Base-by-base conservation (phyloP, 1,284 basidiomycete species). In the Ganoderma boninense region DNA sequence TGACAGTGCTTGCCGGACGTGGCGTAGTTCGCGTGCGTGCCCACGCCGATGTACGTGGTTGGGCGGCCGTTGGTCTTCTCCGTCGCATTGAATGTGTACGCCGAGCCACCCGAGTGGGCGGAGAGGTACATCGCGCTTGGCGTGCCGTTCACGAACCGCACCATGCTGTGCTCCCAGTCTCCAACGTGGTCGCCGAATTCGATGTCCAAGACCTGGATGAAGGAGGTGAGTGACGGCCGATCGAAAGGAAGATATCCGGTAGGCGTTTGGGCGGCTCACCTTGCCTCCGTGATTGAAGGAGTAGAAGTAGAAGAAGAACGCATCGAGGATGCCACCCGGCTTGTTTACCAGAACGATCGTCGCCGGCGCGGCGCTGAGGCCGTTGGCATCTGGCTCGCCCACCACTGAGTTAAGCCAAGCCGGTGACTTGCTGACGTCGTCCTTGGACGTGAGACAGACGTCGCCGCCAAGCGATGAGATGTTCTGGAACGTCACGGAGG, bases 231-330 rank as follows among this genome's bases (percentile, higher is more conserved):
- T 32, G 54, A 26, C 23, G 11, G 23, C 14, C 10, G 23, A 52
- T 52, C 11, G 23, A 52, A 35, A 35, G 54, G 13, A 57, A 10
- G 29, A 57, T 57, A 57, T 52, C 49, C 26, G 29, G 29, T 35
- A 57, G 29, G 54, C 18, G 14, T 35, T 57, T 18, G 16, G 13
- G 14, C 11, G n/a, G 43, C 74, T 60, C 35, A 78, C 78, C 59
- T 66, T 71, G 18, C 75, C 75, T 52, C 79, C 81, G 38, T 77
- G 71, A 64, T 82, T 77, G 70, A 74, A 82, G 2, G 79, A 78
- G 67, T 78, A 79, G 71, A 80, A 80, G 69, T 79, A 86, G 77
- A 84, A 84, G 75, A 82, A 83, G 76, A 84, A 84, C 61, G 80
- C 81, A 46, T 82, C 82, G 6, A 81, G 74, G 60, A 82, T 78